Evolutionary conservation across 345 rosid genomes (phyloP).

Genomic region (Ailanthus altissimus): DNA sequence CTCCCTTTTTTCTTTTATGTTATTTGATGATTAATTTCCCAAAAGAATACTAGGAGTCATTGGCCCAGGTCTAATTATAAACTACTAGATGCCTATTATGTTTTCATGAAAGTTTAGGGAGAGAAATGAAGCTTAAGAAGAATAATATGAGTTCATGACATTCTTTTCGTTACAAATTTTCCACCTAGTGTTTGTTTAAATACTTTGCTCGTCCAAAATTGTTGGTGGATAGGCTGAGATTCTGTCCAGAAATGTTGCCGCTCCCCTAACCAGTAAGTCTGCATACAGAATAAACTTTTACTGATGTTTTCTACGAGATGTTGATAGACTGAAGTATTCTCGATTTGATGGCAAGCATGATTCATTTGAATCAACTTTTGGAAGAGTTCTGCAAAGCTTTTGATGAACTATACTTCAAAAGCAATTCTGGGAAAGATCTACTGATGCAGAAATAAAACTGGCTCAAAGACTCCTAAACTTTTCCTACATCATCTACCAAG

Average conservation of each 20-base stretch:
- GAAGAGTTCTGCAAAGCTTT: not conserved
- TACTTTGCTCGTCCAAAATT: no score
- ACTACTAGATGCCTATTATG: not conserved
- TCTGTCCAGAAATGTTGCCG: not conserved
- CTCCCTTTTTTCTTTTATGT: not conserved
- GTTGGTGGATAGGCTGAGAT: no score
- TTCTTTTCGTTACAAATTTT: not conserved
- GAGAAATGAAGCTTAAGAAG: not conserved
- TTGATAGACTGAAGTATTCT: not conserved
- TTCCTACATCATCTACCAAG: not conserved
- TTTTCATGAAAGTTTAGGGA: not conserved
- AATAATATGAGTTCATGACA: not conserved
- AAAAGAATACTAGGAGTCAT: not conserved
- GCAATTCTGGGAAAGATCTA: not conserved
- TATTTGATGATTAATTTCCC: not conserved
- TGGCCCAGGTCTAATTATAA: not conserved
- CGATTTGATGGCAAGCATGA: not conserved
- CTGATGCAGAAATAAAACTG: no score
- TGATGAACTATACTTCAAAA: not conserved
- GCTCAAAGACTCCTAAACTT: no score
- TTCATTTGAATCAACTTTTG: not conserved
- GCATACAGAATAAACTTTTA: no score
- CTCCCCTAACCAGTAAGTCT: not conserved
- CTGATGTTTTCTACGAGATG: no score
- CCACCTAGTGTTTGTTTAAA: not conserved